These are phyloP conservation scores for Diaporthe humulicola DNA, from an alignment of 2,329 filamentous ascomycete species.

Conservation along the genomic window DNA sequence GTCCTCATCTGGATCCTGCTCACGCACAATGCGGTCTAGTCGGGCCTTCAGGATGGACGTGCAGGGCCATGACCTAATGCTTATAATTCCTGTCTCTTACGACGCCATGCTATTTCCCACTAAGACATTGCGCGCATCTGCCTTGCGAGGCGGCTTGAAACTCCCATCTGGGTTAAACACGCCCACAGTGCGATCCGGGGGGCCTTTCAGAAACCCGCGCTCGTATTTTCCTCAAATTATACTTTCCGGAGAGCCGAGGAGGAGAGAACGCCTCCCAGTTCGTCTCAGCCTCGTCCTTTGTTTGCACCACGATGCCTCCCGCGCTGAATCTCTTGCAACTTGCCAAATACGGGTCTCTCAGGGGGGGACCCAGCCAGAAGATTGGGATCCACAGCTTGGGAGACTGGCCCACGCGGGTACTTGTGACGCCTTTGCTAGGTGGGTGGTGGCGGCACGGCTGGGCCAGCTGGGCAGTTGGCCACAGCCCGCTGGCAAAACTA, in stretches of 20 bases:
- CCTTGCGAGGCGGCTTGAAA: not conserved
- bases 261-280: not conserved
- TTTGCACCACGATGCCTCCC: not conserved
- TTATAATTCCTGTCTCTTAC: not conserved
- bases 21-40: not conserved
- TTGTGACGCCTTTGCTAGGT: not conserved
- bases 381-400: slow-evolving; percentile 20
- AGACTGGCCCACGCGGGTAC: not conserved
- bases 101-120: slow-evolving; percentile 18
- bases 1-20: not conserved
- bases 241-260: not conserved
- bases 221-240: slow-evolving; percentile 17
- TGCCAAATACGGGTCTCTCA: slow-evolving; percentile 26
- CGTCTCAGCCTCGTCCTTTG: slow-evolving; percentile 17
- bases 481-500: not conserved
- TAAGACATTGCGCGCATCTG: not conserved
- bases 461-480: not conserved
- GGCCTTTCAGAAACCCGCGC: not conserved
- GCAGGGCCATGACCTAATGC: slow-evolving; percentile 7
- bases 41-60: not conserved
- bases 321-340: not conserved
- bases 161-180: not conserved
- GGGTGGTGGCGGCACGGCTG: slow-evolving; percentile 6
- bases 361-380: slow-evolving; percentile 28
- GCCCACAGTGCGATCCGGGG: not conserved